Conservation (phyloP, 2,329 filamentous ascomycete genomes). For the Ambrosiella beaveri region DNA sequence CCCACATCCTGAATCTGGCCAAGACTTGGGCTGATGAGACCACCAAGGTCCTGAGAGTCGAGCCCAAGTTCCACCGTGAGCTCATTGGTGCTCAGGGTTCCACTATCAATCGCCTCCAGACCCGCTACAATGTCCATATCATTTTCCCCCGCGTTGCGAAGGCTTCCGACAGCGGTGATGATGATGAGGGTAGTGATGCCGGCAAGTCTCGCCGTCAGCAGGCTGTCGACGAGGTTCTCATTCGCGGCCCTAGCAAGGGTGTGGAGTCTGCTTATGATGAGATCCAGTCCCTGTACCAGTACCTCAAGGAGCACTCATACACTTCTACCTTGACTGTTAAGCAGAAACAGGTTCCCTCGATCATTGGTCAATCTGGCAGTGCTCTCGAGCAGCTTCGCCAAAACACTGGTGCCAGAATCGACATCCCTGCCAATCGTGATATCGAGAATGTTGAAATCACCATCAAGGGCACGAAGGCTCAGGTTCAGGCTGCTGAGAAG, state of each 20-base stretch:
- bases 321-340: slow-evolving; percentile 68
- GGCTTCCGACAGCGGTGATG: slow-evolving; percentile 38
- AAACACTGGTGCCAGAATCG: slow-evolving; percentile 71
- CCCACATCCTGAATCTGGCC: slow-evolving; percentile 61
- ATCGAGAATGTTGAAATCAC: slow-evolving; percentile 65
- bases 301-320: slow-evolving; percentile 73
- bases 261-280: slow-evolving; percentile 86
- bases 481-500: slow-evolving; percentile 85
- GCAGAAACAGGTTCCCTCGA: slow-evolving; percentile 77
- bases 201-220: slow-evolving; percentile 54
- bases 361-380: slow-evolving; percentile 80
- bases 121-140: slow-evolving; percentile 82
- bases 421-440: slow-evolving; percentile 70
- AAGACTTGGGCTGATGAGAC: slow-evolving; percentile 83
- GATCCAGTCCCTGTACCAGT: slow-evolving; percentile 74
- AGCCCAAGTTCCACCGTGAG: slow-evolving; percentile 84
- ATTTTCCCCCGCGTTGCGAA: slow-evolving; percentile 69
- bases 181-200: slow-evolving; percentile 52
- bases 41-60: slow-evolving; percentile 73
- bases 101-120: slow-evolving; percentile 83
- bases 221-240: slow-evolving; percentile 69
- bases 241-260: slow-evolving; percentile 83
- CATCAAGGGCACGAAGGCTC: slow-evolving; percentile 80
- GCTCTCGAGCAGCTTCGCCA: slow-evolving; percentile 83
- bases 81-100: slow-evolving; percentile 76